Conservation (phyloP, 805 yeast species). For the Monosporozyma servazzii region DNA sequence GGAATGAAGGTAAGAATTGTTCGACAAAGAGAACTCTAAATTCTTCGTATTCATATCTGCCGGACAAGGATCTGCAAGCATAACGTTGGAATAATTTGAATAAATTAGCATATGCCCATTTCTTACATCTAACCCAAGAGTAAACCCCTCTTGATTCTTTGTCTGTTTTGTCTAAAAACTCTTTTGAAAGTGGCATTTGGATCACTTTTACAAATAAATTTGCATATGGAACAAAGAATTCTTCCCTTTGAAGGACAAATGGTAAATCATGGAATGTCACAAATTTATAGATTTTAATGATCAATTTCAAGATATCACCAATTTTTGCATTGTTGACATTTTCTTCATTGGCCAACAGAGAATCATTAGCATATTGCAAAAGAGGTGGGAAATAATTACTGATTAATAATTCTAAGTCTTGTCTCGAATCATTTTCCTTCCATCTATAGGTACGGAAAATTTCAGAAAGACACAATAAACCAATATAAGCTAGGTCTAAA, state of each 20-base stretch:
- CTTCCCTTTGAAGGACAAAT: conserved; percentile 44
- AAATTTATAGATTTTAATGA: conserved; percentile 70
- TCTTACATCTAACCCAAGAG: conserved; percentile 69
- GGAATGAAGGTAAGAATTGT: conserved; percentile 64
- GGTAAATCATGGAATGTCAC: conserved; percentile 70
- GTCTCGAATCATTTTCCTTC: conserved; percentile 48
- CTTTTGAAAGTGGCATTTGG: conserved; percentile 38
- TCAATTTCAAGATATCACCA: conserved; percentile 68
- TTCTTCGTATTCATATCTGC: conserved; percentile 46
- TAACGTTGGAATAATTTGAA: conserved; percentile 64
- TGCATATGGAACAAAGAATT: conserved; percentile 57
- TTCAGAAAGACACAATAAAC: conserved; percentile 61
- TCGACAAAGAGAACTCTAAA: conserved; percentile 48
- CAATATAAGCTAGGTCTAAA: conserved; percentile 45
- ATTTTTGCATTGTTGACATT: conserved; percentile 29
- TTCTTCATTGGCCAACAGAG: conserved; percentile 33
- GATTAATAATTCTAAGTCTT: conserved; percentile 45
- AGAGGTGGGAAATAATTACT: conserved; percentile 55
- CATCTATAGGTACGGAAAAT: conserved; percentile 65
- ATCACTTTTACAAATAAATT: conserved; percentile 64
- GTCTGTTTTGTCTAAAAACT: conserved; percentile 34
- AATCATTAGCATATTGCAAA: conserved; percentile 53
- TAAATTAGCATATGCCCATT: conserved; percentile 82
- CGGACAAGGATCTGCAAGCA: conserved; percentile 41
- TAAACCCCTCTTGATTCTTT: conserved; percentile 47